Evolutionary conservation across 106 monocot genomes (phyloP).

Genomic region (Gastrodia elata): DNA sequence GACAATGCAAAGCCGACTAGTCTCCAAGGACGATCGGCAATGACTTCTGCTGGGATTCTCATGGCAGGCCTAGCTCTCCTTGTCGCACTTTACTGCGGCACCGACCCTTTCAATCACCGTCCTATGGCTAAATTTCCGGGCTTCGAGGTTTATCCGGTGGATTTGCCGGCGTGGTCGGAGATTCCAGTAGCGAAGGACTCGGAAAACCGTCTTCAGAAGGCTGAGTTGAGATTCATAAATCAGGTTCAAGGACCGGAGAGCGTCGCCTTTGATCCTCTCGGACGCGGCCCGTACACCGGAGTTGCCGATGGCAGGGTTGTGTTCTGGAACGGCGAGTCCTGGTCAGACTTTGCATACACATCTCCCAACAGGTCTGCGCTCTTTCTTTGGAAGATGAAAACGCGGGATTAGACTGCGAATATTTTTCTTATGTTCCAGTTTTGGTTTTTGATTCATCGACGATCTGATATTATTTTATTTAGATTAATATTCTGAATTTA

Average conservation of each 20-base stretch:
- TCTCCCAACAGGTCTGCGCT: constrained; percentile 39
- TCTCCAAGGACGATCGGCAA: background rate
- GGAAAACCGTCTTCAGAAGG: constrained; percentile 30
- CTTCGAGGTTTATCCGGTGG: constrained; percentile 39
- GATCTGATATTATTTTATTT: too few species aligned
- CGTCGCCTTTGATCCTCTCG: constrained; percentile 43
- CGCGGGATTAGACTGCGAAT: background rate
- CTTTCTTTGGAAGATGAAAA: background rate
- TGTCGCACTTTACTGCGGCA: constrained; percentile 40
- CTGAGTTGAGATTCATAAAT: constrained; percentile 36
- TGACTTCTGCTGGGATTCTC: background rate
- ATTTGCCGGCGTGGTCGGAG: constrained; percentile 23
- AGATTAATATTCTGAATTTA: too few species aligned
- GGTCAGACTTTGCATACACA: constrained; percentile 48
- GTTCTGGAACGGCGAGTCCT: constrained; percentile 39
- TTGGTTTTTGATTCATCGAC: too few species aligned
- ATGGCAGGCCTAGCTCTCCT: constrained; percentile 9
- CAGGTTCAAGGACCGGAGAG: constrained; percentile 65
- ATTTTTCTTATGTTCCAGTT: too few species aligned
- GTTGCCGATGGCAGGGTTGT: constrained; percentile 54
- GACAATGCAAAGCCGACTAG: too few species aligned
- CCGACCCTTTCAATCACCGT: constrained; percentile 33
- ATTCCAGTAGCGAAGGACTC: constrained; percentile 21
- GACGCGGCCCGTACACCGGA: constrained; percentile 61
- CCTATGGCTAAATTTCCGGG: constrained; percentile 46